phyloP scores from a whole-genome alignment of 352 stramenopile genomes.

The Globisporangium heterothallicum region DNA sequence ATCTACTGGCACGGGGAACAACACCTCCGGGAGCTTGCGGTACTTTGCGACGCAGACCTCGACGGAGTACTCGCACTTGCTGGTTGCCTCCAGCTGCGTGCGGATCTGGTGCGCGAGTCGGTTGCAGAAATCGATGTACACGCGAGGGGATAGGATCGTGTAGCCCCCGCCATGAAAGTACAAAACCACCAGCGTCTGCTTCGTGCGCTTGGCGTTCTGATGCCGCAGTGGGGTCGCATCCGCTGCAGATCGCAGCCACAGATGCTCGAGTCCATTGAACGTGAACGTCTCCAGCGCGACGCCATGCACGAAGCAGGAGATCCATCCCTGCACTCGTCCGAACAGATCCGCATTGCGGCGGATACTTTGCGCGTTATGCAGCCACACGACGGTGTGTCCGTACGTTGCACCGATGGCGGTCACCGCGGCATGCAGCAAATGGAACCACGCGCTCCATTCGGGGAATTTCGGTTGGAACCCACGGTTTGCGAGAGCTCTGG shows the following conservation, averaged over 20 bases:
- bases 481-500: constrained; percentile 13
- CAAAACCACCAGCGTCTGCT: constrained; percentile 32
- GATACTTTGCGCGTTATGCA: constrained; percentile 27
- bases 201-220: constrained; percentile 3
- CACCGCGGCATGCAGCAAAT: constrained; percentile 35
- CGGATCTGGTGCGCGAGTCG: constrained; percentile 23
- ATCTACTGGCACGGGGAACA: constrained; percentile 37
- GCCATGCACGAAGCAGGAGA: constrained; percentile 26
- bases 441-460: constrained; percentile 37
- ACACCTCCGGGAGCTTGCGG: constrained; percentile 44
- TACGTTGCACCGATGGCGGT: constrained; percentile 19
- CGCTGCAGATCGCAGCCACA: constrained; percentile 32
- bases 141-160: constrained; percentile 41
- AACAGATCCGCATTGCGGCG: constrained; percentile 33
- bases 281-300: constrained; percentile 23
- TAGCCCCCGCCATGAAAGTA: constrained; percentile 63
- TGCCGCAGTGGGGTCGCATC: neutral
- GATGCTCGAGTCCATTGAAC: constrained; percentile 38
- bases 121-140: constrained; percentile 46
- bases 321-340: constrained; percentile 20
- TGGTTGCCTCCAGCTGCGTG: too few species aligned
- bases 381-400: constrained; percentile 31
- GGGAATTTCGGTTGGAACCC: constrained; percentile 26
- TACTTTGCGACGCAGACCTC: constrained; percentile 66
- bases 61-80: constrained; percentile 13